phyloP scores from a whole-genome alignment of 1,139 yeast species.

The Nakaseomyces delphensis region DNA sequence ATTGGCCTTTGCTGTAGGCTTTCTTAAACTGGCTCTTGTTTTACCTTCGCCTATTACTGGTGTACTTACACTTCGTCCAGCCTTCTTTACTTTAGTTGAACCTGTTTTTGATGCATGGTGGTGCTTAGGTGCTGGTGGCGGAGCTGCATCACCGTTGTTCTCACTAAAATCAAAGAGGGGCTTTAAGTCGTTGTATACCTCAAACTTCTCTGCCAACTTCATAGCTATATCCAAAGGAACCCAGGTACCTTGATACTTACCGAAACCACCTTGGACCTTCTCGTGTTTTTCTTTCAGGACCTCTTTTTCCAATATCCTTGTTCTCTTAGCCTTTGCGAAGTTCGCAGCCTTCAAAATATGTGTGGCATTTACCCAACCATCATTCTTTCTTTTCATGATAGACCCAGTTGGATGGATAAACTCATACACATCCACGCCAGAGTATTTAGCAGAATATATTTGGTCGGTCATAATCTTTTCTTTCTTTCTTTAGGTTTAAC shows the following conservation, averaged over 20 bases:
- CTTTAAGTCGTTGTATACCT: constrained; percentile 53
- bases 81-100: constrained; percentile 21
- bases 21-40: constrained; percentile 10
- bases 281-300: constrained; percentile 83
- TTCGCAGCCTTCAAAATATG: constrained; percentile 91
- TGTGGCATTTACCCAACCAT: constrained; percentile 97
- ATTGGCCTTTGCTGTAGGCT: constrained; percentile 8
- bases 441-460: constrained; percentile 71
- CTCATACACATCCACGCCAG: constrained; percentile 86
- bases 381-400: constrained; percentile 84
- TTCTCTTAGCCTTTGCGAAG: constrained; percentile 88
- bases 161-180: constrained; percentile 62
- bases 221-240: constrained; percentile 64
- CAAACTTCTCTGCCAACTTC: constrained; percentile 57
- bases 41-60: constrained; percentile 18
- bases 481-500: neutral
- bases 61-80: constrained; percentile 23
- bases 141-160: constrained; percentile 53
- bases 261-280: constrained; percentile 95
- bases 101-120: constrained; percentile 48
- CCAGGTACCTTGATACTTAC: constrained; percentile 97
- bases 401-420: constrained; percentile 73
- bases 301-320: constrained; percentile 84
- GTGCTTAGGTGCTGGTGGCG: constrained; percentile 81
- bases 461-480: constrained; percentile 25